Evolutionary conservation across 2,329 filamentous ascomycete species (phyloP).

Genomic region (Exserohilum rostratum): DNA sequence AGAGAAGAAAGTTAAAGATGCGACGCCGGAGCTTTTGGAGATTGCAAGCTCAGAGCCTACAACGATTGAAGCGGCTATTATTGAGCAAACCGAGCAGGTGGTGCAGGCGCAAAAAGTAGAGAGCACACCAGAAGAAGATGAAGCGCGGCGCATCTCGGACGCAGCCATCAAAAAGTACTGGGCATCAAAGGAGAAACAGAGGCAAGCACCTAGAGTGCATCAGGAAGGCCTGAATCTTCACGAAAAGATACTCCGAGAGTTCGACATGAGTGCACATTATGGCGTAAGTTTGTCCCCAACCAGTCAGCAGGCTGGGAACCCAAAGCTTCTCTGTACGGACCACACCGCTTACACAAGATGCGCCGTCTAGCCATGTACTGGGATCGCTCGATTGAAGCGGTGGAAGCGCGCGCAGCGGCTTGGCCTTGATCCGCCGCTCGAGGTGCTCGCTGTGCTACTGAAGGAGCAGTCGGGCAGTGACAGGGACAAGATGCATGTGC

Average conservation of each 20-base stretch:
- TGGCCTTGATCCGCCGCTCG: conserved; percentile 85
- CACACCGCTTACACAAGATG: conserved; percentile 19
- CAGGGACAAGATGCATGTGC: conserved; percentile 58
- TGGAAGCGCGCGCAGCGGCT: conserved; percentile 86
- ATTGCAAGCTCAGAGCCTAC: conserved; percentile 40
- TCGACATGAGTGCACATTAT: conserved; percentile 89
- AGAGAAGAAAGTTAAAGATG: conserved; percentile 38
- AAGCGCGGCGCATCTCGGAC: conserved; percentile 69
- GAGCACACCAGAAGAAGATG: conserved; percentile 53
- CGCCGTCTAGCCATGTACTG: conserved; percentile 78
- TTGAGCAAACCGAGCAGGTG: conserved; percentile 48
- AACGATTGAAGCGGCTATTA: conserved; percentile 49
- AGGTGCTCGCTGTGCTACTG: conserved; percentile 84
- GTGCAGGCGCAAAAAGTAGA: conserved; percentile 29
- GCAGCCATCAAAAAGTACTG: conserved; percentile 79
- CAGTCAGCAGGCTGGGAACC: background rate
- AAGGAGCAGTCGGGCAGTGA: conserved; percentile 64
- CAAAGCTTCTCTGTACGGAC: conserved; percentile 29
- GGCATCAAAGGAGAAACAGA: conserved; percentile 70
- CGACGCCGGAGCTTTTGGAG: conserved; percentile 30
- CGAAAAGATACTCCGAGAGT: conserved; percentile 90
- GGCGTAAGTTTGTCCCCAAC: conserved; percentile 68
- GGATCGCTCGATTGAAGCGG: conserved; percentile 77
- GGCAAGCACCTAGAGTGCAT: conserved; percentile 75
- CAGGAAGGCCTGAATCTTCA: conserved; percentile 72